These are phyloP conservation scores for Fraxinus quadrangulata DNA, from an alignment of 257 asterid genomes.

Conservation along the genomic window DNA sequence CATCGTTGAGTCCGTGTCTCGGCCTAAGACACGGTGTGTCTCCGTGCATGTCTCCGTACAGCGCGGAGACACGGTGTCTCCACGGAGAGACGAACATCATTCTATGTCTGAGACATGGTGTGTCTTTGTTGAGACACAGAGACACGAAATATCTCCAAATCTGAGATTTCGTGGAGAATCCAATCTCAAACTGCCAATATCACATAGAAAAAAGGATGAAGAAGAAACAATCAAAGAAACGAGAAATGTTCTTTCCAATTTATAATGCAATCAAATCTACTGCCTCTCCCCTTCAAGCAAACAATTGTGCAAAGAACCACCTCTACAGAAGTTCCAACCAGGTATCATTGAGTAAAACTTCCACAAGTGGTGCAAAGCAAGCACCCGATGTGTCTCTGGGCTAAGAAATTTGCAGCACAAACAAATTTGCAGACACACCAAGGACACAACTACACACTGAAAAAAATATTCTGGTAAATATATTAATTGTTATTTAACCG, in stretches of 20 bases:
- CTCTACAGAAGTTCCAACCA: constrained; percentile 35
- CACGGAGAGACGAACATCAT: too few relatives aligned
- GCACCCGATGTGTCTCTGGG: constrained; percentile 45
- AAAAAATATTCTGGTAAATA: too few relatives aligned
- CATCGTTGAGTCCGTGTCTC: too few relatives aligned
- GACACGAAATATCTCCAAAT: background rate
- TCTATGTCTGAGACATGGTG: too few relatives aligned
- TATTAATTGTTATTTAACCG: too few relatives aligned
- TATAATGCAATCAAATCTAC: background rate
- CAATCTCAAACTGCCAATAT: background rate
- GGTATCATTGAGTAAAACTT: constrained; percentile 35
- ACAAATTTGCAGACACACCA: constrained; percentile 22
- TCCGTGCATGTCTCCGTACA: too few relatives aligned
- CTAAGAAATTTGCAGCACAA: constrained; percentile 48
- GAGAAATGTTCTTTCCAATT: constrained; percentile 33
- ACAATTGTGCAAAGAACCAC: constrained; percentile 29
- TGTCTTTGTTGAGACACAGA: too few relatives aligned
- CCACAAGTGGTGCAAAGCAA: constrained; percentile 40
- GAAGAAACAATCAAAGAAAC: constrained; percentile 29
- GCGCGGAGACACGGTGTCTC: too few relatives aligned
- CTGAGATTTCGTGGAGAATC: background rate
- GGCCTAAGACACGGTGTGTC: too few relatives aligned
- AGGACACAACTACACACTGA: too few relatives aligned
- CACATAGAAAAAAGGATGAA: background rate
- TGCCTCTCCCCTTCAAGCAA: constrained; percentile 15